A percentile compares a stretch with the other conserved stretches of the same genome.
phyloP scores from a whole-genome alignment of 768 basidiomycete genomes.

The Mycena leptocephala region DNA sequence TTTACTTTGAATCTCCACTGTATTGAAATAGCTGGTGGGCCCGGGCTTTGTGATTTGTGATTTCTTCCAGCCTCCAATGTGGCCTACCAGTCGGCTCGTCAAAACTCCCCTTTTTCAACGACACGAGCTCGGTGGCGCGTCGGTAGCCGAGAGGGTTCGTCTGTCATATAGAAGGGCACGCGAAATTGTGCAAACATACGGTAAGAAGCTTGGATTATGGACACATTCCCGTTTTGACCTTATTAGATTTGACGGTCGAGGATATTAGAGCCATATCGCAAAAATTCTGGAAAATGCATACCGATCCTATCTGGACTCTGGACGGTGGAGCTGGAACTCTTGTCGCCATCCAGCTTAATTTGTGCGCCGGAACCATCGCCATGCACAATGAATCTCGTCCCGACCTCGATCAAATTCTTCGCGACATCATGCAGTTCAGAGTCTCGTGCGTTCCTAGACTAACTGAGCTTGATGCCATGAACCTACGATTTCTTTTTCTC shows the following conservation, averaged over 20 bases:
- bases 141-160: neutral
- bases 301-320: constrained; percentile 12
- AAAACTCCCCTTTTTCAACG: too few relatives aligned
- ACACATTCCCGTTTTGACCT: neutral
- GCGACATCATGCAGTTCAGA: constrained; percentile 1
- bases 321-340: constrained; percentile 28
- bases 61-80: too few relatives aligned
- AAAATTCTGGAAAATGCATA: constrained; percentile 38
- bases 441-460: neutral
- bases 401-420: constrained; percentile 2
- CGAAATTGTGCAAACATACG: constrained; percentile 3
- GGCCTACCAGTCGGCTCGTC: too few relatives aligned
- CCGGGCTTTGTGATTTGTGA: too few relatives aligned
- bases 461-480: too few relatives aligned
- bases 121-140: too few relatives aligned
- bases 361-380: constrained; percentile 22
- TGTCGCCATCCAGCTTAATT: constrained; percentile 30
- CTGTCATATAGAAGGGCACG: neutral
- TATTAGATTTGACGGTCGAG: constrained; percentile 45
- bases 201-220: neutral
- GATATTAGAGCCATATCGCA: constrained; percentile 47
- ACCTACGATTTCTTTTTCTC: neutral
- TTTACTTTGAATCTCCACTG: too few relatives aligned
- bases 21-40: too few relatives aligned
- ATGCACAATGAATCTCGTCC: constrained; percentile 1